Conservation (phyloP, 768 basidiomycete genomes). For the Dacryopinax primogenitus region DNA sequence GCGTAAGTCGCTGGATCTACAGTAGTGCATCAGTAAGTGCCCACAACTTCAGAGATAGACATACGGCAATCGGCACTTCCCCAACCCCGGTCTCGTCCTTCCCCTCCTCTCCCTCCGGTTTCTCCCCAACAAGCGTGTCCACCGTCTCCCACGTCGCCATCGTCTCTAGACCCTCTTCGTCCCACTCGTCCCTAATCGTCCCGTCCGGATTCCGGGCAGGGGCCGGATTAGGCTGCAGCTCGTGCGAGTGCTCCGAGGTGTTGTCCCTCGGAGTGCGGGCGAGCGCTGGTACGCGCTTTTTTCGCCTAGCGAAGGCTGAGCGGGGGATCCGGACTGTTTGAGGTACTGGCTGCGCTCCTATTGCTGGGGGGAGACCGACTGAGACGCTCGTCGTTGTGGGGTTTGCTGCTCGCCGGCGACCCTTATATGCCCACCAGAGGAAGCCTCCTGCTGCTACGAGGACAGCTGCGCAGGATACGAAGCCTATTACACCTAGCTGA, state of each 20-base stretch:
- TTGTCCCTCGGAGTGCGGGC: background rate
- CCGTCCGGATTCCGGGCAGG: background rate
- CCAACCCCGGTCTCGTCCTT: background rate
- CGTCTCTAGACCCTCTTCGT: background rate
- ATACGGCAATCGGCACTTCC: background rate
- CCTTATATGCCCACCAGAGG: background rate
- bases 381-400: background rate
- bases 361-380: background rate
- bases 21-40: background rate
- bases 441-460: background rate
- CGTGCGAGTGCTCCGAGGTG: background rate
- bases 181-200: background rate
- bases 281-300: background rate
- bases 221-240: background rate
- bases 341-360: background rate
- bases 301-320: background rate
- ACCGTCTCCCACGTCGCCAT: slow-evolving; percentile 1
- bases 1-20: background rate
- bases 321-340: background rate
- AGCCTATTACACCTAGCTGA: background rate
- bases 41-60: no score
- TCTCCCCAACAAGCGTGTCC: background rate
- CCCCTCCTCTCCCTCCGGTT: background rate
- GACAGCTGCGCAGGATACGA: background rate
- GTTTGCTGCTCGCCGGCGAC: background rate